Evolutionary conservation across 2,329 filamentous ascomycete species (phyloP), one percentile per base, ranked within the genome.

Genomic region (Ophiostoma pallidulum): DNA sequence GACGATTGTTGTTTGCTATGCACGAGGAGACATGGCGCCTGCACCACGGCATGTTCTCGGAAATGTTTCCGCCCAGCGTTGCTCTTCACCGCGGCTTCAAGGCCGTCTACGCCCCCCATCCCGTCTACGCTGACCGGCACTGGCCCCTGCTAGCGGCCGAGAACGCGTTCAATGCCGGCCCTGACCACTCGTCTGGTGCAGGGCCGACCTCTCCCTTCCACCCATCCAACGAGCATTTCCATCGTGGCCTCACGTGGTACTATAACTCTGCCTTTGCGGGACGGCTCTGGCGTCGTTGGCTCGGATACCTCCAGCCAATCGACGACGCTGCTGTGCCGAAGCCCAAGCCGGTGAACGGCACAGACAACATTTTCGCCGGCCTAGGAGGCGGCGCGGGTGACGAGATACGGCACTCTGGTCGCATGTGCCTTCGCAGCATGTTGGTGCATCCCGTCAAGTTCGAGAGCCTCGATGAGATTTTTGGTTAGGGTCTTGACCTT

Each of bases 201-300:
- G 80, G 83, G 31, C 31, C 18, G 4, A 14, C 40, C 4, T 82
- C 79, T 33, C 74, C 85, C 7, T 88, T 84, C 56, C 79, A 82
- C 48, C 58, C 73, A 18, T 73, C 77, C 54, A 80, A 87, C 45
- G 87, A 94, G 65, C 85, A 88, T 62, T 90, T 90, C 63, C 88
- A 91, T 68, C 78, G 78, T 57, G 86, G 87, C 13, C 82, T 82
- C 37, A 88, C 76, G 38, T 94, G 86, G 85, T 94, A 91, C 64
- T 94, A 88, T 64, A 84, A 88, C 57, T 81, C 81, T 19, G 76
- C 81, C 42, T 94, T 92, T 59, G 80, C 85, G 1, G 76, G 82
- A 4, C 76, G 83, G n/a, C 60, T 94, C 55, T 94, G 87, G 77
- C 74, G 84, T 43, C 72, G 86, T 38, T 94, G 88, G 88, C 66